Evolutionary conservation across 202 grass and related monocot species (phyloP).

Genomic region (Eragrostis tef): DNA sequence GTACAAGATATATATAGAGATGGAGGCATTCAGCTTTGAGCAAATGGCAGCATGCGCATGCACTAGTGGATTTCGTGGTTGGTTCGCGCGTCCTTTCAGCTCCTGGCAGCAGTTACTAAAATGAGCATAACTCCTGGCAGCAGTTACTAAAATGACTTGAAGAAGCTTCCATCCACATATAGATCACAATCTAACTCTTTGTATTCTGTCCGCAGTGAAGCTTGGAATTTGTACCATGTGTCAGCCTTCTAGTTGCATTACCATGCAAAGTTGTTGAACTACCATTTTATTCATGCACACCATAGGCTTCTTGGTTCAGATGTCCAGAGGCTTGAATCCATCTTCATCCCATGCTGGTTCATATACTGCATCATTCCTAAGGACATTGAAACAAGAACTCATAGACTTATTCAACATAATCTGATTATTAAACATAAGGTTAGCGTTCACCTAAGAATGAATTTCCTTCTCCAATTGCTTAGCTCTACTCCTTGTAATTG

Average conservation of each 20-base stretch:
- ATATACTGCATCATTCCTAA: slow-evolving; percentile 1
- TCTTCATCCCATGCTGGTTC: background rate
- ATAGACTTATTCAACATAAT: background rate
- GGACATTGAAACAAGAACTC: background rate
- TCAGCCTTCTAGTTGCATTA: background rate
- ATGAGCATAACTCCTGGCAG: too few relatives aligned
- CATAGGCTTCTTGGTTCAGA: slow-evolving; percentile 22
- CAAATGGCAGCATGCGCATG: slow-evolving; percentile 1
- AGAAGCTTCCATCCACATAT: background rate
- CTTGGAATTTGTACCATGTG: background rate
- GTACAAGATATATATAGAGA: too few relatives aligned
- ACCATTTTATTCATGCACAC: slow-evolving; percentile 15
- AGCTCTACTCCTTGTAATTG: background rate
- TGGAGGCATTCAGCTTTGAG: background rate
- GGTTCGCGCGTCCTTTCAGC: background rate
- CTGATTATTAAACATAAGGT: background rate
- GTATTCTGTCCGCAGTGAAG: background rate
- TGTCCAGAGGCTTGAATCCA: slow-evolving; percentile 13
- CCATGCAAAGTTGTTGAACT: background rate
- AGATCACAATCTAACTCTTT: slow-evolving; percentile 1
- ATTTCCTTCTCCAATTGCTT: background rate
- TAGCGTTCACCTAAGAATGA: background rate
- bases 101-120: too few relatives aligned
- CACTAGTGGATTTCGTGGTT: slow-evolving; percentile 9
- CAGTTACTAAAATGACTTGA: background rate